Base-by-base conservation (phyloP, 306 rosid genomes). In the Dryas drummondii region DNA sequence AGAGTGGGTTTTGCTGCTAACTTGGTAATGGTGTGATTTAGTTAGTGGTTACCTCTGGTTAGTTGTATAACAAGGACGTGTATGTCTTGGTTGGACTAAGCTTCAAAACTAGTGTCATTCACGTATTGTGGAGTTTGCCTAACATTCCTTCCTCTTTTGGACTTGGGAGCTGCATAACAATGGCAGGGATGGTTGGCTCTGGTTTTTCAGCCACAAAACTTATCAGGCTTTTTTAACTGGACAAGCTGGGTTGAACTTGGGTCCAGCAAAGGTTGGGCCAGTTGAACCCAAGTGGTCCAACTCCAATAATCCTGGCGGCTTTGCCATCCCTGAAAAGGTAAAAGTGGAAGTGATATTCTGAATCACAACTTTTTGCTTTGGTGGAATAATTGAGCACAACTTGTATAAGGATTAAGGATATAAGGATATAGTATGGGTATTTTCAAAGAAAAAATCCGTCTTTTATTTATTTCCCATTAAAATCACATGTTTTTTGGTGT, bases 81-180 rank as follows among this genome's bases (percentile, higher is more conserved):
- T 61, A 5, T 49, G 41, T 32, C 37, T 32, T 32, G 51, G 51
- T 62, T 51, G 49, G 42, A 19, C 50, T 6, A 32, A 17, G 40
- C 56, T 49, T 15, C 51, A 8, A 27, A 37, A 55, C 14, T 53
- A 19, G 60, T n/a, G 50, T 6, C 72, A 32, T 79, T 32, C 55
- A 65, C 37, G 42, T n/a, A 3, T 3, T 14, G 78, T 58, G 79
- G 82, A 58, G 64, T 73, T 59, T 32, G 68, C 75, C 83, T 59
- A 59, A 73, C 74, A 44, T 73, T 79, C 63, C 66, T 44, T 1
- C 9, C 62, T 46, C 40, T 12, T 55, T 71, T 8, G 46, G 45
- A n/a, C 26, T 22, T 71, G 72, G 50, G 41, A 70, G 16, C 68
- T 32, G 40, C 81, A 70, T 59, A 55, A 42, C 69, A 9, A 17